Conservation (phyloP, 1,284 basidiomycete species). For the Singerocomus inundabilis region DNA sequence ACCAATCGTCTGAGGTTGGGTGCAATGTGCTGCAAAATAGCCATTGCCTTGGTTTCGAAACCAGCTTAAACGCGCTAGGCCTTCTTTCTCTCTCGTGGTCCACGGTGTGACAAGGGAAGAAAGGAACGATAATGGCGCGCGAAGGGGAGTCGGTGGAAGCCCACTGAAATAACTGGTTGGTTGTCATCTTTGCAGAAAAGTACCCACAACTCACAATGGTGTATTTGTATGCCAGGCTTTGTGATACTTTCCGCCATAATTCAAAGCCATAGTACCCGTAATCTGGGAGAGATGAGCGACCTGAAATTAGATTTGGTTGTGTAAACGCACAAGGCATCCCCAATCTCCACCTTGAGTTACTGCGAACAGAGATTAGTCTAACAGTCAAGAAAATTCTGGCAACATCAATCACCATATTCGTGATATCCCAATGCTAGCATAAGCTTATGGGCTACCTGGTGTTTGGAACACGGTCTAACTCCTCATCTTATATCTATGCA, state of each 20-base stretch:
- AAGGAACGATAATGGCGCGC: conserved; percentile 32
- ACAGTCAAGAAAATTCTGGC: neutral
- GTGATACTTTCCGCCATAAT: conserved; percentile 41
- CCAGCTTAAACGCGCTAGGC: conserved; percentile 32
- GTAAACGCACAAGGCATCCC: conserved; percentile 39
- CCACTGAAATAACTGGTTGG: conserved; percentile 15
- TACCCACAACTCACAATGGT: conserved; percentile 31
- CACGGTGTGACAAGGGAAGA: conserved; percentile 29
- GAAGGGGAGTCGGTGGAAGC: conserved; percentile 23
- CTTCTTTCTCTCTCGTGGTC: conserved; percentile 38
- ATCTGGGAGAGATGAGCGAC: conserved; percentile 30
- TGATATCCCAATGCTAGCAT: conserved; percentile 51
- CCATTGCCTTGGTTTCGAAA: conserved; percentile 37
- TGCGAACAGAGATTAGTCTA: conserved; percentile 20
- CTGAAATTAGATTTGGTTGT: neutral
- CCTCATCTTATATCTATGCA: neutral
- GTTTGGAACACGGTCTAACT: neutral
- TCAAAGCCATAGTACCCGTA: conserved; percentile 37
- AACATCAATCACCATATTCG: conserved; percentile 43
- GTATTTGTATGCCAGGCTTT: conserved; percentile 51
- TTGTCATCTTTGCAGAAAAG: neutral
- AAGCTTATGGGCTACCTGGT: conserved; percentile 42
- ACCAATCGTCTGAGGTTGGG: conserved; percentile 56
- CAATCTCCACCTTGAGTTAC: conserved; percentile 55
- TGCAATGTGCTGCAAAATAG: conserved; percentile 44